phyloP scores from a whole-genome alignment of 129 eudicot genomes.

The Deinandra increscens region DNA sequence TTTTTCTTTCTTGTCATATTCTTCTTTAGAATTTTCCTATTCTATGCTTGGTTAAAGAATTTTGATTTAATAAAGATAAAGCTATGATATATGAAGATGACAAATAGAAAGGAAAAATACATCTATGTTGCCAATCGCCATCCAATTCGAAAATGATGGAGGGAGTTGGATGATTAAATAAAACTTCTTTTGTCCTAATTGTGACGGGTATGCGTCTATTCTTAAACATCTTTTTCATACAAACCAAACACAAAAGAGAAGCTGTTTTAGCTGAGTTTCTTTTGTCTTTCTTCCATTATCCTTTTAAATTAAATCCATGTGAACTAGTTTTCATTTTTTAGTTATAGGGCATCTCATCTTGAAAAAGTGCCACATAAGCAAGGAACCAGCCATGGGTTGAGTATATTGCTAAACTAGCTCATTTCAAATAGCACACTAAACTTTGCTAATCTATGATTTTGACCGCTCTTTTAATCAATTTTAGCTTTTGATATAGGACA shows the following conservation, averaged over 20 bases:
- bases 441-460: not conserved
- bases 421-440: not conserved
- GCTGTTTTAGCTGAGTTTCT: not conserved
- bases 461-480: not conserved
- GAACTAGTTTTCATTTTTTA: not conserved
- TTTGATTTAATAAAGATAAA: conserved; percentile 9
- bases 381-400: not conserved
- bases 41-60: not conserved
- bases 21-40: conserved; percentile 5
- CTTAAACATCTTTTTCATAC: conserved; percentile 16
- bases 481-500: not conserved
- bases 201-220: conserved; percentile 7
- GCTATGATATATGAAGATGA: not conserved
- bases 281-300: not conserved
- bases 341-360: not conserved
- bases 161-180: conserved; percentile 12
- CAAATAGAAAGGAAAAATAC: not conserved
- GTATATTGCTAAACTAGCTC: not conserved
- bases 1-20: conserved; percentile 16
- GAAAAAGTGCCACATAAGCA: not conserved
- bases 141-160: not conserved
- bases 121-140: not conserved
- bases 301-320: not conserved
- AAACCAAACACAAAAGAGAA: conserved; percentile 9
- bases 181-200: not conserved